Base-by-base conservation (phyloP, 2,329 filamentous ascomycete genomes). In the Fonsecaea monophora region DNA sequence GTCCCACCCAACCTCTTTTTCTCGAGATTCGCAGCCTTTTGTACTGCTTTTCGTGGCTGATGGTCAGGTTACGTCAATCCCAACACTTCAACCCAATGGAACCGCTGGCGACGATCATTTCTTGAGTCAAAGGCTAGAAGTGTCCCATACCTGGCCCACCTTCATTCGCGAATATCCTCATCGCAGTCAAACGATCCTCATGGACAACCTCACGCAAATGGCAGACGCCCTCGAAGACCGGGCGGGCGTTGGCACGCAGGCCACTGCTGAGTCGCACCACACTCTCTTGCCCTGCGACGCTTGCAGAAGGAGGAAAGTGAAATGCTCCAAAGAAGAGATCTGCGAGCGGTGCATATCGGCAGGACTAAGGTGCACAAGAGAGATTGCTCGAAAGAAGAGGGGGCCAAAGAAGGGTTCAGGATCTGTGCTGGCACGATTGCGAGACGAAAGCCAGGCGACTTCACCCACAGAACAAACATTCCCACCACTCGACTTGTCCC, bases 391-490 rank as follows among this genome's bases (percentile, higher is more conserved):
- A 42, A 72, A 72, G 65, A 73, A 72, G 60, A 65, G 71, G 65
- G 71, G 72, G 30, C 72, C 72, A 18, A 73, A 73, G 66, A 73
- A 72, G 56, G 72, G 72, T 35, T 72, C 72, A 50, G 72, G 72
- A n/a, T 72, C 71, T 7, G 71, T 73, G 32, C 72, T 73, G 45
- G 71, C 72, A 35, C 72, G 70, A 63, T 64, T 73, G 57, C 65
- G 72, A 40, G 72, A 72, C 63, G 72, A 73, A 57, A 65, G 57
- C 37, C 67, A 67, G 18, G 61, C 70, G 12, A 55, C 54, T 6
- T 54, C 67, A 25, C 40, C 59, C 9, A 68, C 72, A 55, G 72
- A 72, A 42, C 42, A 57, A n/a, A 64, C 53, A 48, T 62, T 73
- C 6, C 72, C 71, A n/a, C 55, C 69, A 30, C 72, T 73, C 59